Conservation (phyloP, 441 rosid genomes). For the Viola pubescens region DNA sequence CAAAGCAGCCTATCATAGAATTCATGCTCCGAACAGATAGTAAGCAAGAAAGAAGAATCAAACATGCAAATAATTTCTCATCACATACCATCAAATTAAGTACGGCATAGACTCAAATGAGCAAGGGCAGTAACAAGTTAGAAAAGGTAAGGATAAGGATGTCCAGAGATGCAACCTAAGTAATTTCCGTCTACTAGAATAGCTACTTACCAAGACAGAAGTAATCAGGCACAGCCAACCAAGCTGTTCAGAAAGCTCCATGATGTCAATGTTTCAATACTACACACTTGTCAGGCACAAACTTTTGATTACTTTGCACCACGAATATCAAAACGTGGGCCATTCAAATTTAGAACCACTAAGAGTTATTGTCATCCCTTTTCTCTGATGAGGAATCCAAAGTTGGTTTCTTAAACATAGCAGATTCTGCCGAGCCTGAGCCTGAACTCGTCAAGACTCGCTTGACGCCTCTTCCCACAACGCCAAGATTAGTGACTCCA, state of each 20-base stretch:
- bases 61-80: too few species aligned
- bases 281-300: neutral
- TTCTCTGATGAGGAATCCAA: conserved; percentile 34
- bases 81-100: too few species aligned
- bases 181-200: neutral
- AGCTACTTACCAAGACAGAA: neutral
- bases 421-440: conserved; percentile 43
- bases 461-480: conserved; percentile 91
- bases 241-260: neutral
- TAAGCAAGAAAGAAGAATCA: too few species aligned
- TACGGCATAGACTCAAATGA: neutral
- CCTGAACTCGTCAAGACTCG: conserved; percentile 43
- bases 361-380: conserved; percentile 35
- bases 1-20: too few species aligned
- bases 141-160: neutral
- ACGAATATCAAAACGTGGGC: neutral
- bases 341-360: conserved; percentile 12
- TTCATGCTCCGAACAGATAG: too few species aligned
- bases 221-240: neutral
- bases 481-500: conserved; percentile 72
- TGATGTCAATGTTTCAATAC: neutral
- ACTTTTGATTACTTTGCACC: conserved; percentile 4
- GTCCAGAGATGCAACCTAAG: neutral
- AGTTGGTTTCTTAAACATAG: conserved; percentile 50
- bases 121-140: neutral